A percentile compares a stretch with the other conserved stretches of the same genome.
Evolutionary conservation across 257 asterid genomes (phyloP).

Genomic region (Voacanga thouarsii): DNA sequence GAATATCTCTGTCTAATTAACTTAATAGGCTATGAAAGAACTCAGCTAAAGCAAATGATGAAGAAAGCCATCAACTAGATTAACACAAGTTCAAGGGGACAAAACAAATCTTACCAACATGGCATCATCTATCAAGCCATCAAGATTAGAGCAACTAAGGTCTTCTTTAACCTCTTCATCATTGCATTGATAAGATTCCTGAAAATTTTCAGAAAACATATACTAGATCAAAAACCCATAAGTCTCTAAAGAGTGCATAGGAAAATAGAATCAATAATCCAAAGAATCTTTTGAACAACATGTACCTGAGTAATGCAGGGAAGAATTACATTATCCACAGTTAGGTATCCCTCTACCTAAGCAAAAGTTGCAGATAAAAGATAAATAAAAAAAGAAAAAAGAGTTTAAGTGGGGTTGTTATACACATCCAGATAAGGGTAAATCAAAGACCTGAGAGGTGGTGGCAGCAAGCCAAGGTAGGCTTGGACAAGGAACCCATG

Average conservation of each 20-base stretch:
- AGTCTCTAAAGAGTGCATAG: background rate
- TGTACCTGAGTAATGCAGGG: constrained; percentile 45
- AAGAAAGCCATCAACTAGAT: background rate
- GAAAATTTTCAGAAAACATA: background rate
- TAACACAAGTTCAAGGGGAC: background rate
- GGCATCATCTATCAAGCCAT: constrained; percentile 46
- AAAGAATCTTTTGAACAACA: background rate
- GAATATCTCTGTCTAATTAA: background rate
- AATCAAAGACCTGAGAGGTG: constrained; percentile 14
- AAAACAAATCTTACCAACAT: constrained; percentile 33
- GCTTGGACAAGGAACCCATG: constrained; percentile 55
- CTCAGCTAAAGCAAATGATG: background rate
- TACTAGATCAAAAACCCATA: background rate
- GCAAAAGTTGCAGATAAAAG: background rate
- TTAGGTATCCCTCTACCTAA: constrained; percentile 65
- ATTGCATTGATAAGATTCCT: constrained; percentile 35
- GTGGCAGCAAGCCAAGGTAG: constrained; percentile 39
- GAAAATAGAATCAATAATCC: constrained; percentile 12
- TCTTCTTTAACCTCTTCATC: constrained; percentile 36
- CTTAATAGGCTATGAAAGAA: background rate
- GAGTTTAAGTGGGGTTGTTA: background rate
- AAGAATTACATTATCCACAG: constrained; percentile 56
- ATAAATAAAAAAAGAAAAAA: background rate
- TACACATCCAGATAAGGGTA: background rate
- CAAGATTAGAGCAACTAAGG: constrained; percentile 35